phyloP scores from a whole-genome alignment of 371 early-diverging fungal species.

The Rhizomucor miehei region DNA sequence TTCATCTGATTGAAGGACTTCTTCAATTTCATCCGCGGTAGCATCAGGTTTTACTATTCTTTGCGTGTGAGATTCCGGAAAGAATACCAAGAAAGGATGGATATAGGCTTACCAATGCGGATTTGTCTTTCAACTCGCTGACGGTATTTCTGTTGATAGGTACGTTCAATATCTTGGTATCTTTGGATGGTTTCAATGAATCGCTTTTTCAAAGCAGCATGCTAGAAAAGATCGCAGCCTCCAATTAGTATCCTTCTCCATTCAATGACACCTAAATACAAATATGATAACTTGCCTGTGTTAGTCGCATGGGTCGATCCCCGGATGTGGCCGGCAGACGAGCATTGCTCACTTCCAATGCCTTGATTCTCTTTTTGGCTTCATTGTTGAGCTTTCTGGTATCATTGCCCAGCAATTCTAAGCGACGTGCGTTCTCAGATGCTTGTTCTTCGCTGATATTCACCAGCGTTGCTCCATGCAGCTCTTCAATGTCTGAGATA shows the following conservation, averaged over 20 bases:
- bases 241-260: no score
- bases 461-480: constrained; percentile 68
- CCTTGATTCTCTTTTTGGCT: constrained; percentile 66
- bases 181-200: constrained; percentile 81
- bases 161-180: constrained; percentile 78
- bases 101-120: constrained; percentile 63
- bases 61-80: background rate
- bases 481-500: constrained; percentile 63
- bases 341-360: constrained; percentile 55
- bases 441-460: constrained; percentile 70
- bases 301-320: constrained; percentile 67
- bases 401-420: constrained; percentile 64
- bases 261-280: background rate
- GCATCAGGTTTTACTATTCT: constrained; percentile 81
- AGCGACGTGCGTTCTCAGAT: constrained; percentile 55
- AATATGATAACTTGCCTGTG: constrained; percentile 37
- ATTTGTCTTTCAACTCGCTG: constrained; percentile 84
- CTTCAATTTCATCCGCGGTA: constrained; percentile 76
- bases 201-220: constrained; percentile 70
- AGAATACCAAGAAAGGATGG: background rate
- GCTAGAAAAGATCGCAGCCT: no score
- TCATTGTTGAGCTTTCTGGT: constrained; percentile 63
- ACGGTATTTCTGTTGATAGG: constrained; percentile 80
- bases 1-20: constrained; percentile 72
- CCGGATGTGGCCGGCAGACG: constrained; percentile 45